Conservation (phyloP, 768 basidiomycete genomes). For the Pisolithus sp. region DNA sequence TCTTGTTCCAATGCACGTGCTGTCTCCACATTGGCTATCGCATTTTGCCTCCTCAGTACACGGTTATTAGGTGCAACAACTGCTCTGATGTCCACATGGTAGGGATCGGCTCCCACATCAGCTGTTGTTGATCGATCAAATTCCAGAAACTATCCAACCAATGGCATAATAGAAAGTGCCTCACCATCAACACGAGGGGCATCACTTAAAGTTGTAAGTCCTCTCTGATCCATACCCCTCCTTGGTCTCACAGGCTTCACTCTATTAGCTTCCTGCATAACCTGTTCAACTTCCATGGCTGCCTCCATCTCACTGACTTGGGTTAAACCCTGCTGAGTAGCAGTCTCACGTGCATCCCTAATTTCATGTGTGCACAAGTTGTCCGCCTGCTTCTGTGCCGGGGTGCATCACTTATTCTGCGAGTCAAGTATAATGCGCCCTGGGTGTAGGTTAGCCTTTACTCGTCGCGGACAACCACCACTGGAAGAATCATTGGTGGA, state of each 20-base stretch:
- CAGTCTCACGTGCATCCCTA: background rate
- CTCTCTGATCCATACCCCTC: background rate
- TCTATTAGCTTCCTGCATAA: background rate
- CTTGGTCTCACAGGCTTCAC: background rate
- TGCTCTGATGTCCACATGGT: too few species aligned
- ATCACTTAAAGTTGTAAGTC: background rate
- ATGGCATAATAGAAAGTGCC: background rate
- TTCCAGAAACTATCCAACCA: background rate
- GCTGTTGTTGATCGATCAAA: background rate
- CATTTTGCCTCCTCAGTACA: too few species aligned
- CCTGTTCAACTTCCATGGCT: background rate
- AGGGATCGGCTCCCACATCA: background rate
- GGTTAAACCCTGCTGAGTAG: background rate
- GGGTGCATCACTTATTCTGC: background rate
- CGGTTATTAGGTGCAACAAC: too few species aligned
- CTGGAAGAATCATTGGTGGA: too few species aligned
- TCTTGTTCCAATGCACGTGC: background rate
- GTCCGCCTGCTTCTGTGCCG: background rate
- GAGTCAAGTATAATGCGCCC: too few species aligned
- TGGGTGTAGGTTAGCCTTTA: too few species aligned
- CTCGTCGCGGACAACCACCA: too few species aligned
- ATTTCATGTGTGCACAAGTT: background rate
- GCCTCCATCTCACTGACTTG: background rate
- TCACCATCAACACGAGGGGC: background rate
- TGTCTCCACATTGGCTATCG: too few species aligned